phyloP scores from a whole-genome alignment of 2,329 filamentous ascomycete genomes.

The Botrytis deweyae region DNA sequence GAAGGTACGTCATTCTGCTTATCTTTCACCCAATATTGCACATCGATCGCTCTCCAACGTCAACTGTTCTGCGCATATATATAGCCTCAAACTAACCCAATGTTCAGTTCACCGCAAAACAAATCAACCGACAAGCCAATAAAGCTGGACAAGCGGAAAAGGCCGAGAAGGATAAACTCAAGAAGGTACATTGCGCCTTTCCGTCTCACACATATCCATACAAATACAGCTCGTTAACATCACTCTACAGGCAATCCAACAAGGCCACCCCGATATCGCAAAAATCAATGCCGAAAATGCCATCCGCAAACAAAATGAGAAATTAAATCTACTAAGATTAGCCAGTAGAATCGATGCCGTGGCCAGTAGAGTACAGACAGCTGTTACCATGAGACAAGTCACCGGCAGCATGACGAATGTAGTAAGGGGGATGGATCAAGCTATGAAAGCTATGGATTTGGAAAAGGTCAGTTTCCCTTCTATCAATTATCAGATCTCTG shows the following conservation, averaged over 20 bases:
- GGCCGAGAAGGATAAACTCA: slow-evolving; percentile 59
- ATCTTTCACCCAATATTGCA: slow-evolving; percentile 20
- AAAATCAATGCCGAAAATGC: slow-evolving; percentile 64
- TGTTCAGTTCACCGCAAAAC: slow-evolving; percentile 58
- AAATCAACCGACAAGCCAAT: slow-evolving; percentile 60
- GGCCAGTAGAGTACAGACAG: slow-evolving; percentile 59
- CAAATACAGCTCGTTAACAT: slow-evolving; percentile 16
- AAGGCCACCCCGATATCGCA: slow-evolving; percentile 59
- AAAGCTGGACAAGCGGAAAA: slow-evolving; percentile 62
- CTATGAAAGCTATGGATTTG: slow-evolving; percentile 63
- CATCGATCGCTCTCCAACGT: slow-evolving; percentile 3
- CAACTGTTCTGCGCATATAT: neutral
- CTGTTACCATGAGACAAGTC: slow-evolving; percentile 61
- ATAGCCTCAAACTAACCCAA: slow-evolving; percentile 21
- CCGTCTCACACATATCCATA: neutral
- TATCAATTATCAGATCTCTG: neutral
- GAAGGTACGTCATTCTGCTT: slow-evolving; percentile 46
- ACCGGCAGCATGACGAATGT: slow-evolving; percentile 62
- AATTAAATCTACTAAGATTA: slow-evolving; percentile 57
- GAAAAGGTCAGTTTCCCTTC: slow-evolving; percentile 50
- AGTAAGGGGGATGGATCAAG: slow-evolving; percentile 59
- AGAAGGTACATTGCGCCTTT: slow-evolving; percentile 47
- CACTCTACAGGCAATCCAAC: slow-evolving; percentile 53
- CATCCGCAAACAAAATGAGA: slow-evolving; percentile 62
- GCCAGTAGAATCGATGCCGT: slow-evolving; percentile 60